Percentiles rank a stretch among this genome's conserved stretches.
Conservation (phyloP, 225 moss, liverwort and hornwort species). For the Pseudisothecium myosuroides region DNA sequence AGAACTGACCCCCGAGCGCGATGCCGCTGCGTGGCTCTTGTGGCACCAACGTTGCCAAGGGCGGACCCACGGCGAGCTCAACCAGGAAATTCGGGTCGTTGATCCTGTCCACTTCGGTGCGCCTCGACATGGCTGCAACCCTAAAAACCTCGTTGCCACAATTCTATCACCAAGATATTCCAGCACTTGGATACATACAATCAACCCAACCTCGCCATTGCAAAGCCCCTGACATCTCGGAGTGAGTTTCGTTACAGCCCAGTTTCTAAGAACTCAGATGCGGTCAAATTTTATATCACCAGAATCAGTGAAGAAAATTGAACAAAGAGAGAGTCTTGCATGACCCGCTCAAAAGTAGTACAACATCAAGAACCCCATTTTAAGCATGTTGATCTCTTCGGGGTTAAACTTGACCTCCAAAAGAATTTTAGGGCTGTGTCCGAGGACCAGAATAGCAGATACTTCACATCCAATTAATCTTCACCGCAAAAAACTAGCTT, state of each 20-base stretch:
- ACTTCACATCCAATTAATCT: not conserved
- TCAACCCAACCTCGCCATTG: not conserved
- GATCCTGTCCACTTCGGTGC: slow-evolving; percentile 55
- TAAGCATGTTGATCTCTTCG: not conserved
- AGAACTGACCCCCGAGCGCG: slow-evolving; percentile 30
- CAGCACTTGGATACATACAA: not conserved
- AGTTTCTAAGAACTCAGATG: not conserved
- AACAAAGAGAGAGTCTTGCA: not conserved
- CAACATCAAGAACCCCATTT: not conserved
- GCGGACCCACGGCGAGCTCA: slow-evolving; percentile 74
- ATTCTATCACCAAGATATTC: not conserved
- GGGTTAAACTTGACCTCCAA: not conserved
- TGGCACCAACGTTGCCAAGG: slow-evolving; percentile 46
- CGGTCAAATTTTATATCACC: not conserved
- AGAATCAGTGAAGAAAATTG: not conserved
- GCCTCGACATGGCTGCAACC: slow-evolving; percentile 17
- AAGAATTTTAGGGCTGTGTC: not conserved
- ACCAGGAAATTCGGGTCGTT: slow-evolving; percentile 82
- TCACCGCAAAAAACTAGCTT: not conserved
- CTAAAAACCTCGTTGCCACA: not conserved
- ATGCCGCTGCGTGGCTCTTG: slow-evolving; percentile 52
- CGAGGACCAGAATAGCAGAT: not conserved
- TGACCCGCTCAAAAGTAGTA: not conserved
- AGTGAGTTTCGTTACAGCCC: not conserved
- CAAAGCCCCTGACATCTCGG: not conserved